A percentile compares a stretch with the other conserved stretches of the same genome.
Conservation (phyloP, 345 rosid species). For the Lumnitzera littorea region DNA sequence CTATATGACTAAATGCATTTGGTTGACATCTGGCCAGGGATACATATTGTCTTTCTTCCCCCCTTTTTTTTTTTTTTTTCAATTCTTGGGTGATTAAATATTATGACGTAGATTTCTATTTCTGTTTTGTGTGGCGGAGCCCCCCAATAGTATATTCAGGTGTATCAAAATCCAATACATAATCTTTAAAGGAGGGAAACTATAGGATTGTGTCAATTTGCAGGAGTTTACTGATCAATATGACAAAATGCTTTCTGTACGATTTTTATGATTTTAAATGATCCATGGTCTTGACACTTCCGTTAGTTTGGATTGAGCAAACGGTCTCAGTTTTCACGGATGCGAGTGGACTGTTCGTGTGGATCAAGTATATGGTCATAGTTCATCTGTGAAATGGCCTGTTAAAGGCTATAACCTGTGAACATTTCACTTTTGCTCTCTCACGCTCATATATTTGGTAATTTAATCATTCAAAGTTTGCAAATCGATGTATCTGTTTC, state of each 20-base stretch:
- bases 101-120: background rate
- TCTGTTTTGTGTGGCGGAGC: background rate
- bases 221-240: background rate
- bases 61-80: background rate
- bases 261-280: background rate
- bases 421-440: no score
- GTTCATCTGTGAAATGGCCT: no score
- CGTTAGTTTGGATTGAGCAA: no score
- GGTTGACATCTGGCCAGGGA: background rate
- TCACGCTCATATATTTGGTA: no score
- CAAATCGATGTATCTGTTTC: no score
- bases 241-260: background rate
- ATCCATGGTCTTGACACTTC: no score
- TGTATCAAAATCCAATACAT: constrained; percentile 2
- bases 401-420: no score
- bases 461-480: no score
- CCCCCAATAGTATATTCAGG: background rate
- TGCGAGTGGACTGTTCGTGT: no score
- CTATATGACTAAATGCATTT: background rate
- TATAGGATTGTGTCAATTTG: constrained; percentile 6
- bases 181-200: constrained; percentile 6
- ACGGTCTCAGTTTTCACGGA: no score
- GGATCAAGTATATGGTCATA: no score
- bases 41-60: constrained; percentile 3
- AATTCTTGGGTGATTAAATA: constrained; percentile 2